phyloP scores from a whole-genome alignment of 2,329 filamentous ascomycete genomes.

The Rutstroemia sydowiana region DNA sequence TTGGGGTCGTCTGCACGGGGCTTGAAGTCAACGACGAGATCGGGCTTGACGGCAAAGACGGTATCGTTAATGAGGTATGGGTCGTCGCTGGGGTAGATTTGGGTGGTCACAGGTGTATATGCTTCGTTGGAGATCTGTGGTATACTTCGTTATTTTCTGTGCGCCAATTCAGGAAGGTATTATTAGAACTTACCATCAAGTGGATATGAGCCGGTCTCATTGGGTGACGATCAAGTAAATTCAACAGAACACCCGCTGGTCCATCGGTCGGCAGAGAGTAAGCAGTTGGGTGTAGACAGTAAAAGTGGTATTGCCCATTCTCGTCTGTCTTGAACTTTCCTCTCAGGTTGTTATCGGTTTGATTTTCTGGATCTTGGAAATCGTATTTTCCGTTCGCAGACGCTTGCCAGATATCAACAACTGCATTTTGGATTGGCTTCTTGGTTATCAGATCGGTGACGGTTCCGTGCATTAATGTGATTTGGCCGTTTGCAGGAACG shows the following conservation, averaged over 20 bases:
- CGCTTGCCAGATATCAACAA: slow-evolving; percentile 58
- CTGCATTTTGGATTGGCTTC: slow-evolving; percentile 47
- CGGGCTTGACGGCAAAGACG: slow-evolving; percentile 48
- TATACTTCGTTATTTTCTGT: too few species aligned
- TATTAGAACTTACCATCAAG: slow-evolving; percentile 40
- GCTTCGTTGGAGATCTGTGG: too few species aligned
- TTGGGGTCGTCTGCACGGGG: slow-evolving; percentile 34
- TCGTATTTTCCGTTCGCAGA: slow-evolving; percentile 52
- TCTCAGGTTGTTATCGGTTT: slow-evolving; percentile 55
- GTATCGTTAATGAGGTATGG: slow-evolving; percentile 50
- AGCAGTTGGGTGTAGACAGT: slow-evolving; percentile 40
- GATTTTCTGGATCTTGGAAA: slow-evolving; percentile 54
- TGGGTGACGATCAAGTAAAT: slow-evolving; percentile 53
- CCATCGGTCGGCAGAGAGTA: slow-evolving; percentile 32
- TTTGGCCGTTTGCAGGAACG: slow-evolving; percentile 44
- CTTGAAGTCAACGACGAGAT: slow-evolving; percentile 43
- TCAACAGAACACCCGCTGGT: slow-evolving; percentile 49
- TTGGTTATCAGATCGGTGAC: slow-evolving; percentile 47
- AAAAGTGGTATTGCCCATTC: slow-evolving; percentile 47
- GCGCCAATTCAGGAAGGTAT: background rate
- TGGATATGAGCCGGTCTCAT: slow-evolving; percentile 59
- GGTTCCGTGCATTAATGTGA: slow-evolving; percentile 49
- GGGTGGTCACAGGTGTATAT: slow-evolving; percentile 66
- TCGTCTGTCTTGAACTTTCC: slow-evolving; percentile 53
- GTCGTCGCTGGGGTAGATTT: slow-evolving; percentile 66